Base-by-base conservation (phyloP, 345 rosid genomes). In the Excoecaria agallocha region DNA sequence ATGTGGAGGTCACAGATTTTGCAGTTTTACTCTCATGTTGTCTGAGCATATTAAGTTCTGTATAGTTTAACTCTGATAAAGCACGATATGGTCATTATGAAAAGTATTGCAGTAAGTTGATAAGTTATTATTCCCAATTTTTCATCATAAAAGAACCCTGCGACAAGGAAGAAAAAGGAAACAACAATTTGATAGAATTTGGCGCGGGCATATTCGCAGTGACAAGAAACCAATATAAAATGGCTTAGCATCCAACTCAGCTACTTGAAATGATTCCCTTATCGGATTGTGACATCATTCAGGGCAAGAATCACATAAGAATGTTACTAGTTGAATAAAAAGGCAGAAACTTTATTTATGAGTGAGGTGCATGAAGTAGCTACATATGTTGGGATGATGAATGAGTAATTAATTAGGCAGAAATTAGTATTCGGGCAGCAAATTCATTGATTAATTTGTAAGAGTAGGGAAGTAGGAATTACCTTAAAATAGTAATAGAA, bases 231-330 rank as follows among this genome's bases (percentile, higher is more conserved):
- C 48, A 43, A 10, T 8, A 10, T 43, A 43, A 6, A 30, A 43
- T 43, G 48, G 10, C 48, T 10, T 43, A 8, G 48, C 48, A 43
- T 10, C 48, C 7, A 19, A 62, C 4, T 0, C 68, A n/a, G 45
- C 69, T 20, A 45, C 19, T 10, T 66, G 25, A 66, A 66, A n/a
- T 20, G 69, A 66, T 66, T 66, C 51, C 69, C 37, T 66, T 43
- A 24, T 57, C 13, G n/a, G 11, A 41, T 41, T 17, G 8, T 43
- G 17, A 64, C 51, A 16, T 7, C 12, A 11, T 1, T 16, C 16
- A 58, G 13, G 25, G 46, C 43, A 60, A 30, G 8, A 35, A 61
- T 15, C 20, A 19, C 22, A 3, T 16, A 54, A 43, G 10, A 8
- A 3, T 43, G 10, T 43, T 43, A 6, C 48, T 43, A 43, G 1